phyloP scores from a whole-genome alignment of 1,284 basidiomycete genomes.

The Cryptococcus deneoformans region DNA sequence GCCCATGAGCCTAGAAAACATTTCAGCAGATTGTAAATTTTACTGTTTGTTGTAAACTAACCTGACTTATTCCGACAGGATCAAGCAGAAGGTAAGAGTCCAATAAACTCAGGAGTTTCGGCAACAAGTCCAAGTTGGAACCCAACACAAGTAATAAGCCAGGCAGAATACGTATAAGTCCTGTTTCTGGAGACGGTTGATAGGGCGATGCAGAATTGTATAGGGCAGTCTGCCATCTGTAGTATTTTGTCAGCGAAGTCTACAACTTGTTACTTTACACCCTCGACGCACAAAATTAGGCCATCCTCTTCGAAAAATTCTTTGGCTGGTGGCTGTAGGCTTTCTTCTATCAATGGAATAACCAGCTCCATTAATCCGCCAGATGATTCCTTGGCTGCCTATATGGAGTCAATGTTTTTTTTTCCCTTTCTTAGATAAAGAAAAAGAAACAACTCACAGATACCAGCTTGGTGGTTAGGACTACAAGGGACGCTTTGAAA shows the following conservation, averaged over 20 bases:
- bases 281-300: conserved; percentile 54
- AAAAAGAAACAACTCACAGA: conserved; percentile 52
- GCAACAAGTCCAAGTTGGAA: conserved; percentile 70
- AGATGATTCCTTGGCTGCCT: conserved; percentile 39
- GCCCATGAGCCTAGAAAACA: conserved; percentile 23
- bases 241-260: conserved; percentile 2
- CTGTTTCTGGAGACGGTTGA: conserved; percentile 45
- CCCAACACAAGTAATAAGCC: conserved; percentile 60
- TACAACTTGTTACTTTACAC: neutral
- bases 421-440: neutral
- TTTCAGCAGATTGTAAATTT: neutral
- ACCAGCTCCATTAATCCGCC: conserved; percentile 53
- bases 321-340: conserved; percentile 62
- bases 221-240: conserved; percentile 65
- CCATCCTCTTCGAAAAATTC: conserved; percentile 76
- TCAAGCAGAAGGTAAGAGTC: conserved; percentile 80
- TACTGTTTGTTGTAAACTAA: conserved; percentile 37
- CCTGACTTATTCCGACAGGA: conserved; percentile 64
- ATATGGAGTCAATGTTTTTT: neutral
- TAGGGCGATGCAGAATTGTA: conserved; percentile 63
- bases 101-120: conserved; percentile 64
- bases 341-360: conserved; percentile 72
- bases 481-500: conserved; percentile 71
- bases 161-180: conserved; percentile 68
- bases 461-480: conserved; percentile 68